Conservation (phyloP, 495 filamentous ascomycete genomes). For the Neurospora sp. region DNA sequence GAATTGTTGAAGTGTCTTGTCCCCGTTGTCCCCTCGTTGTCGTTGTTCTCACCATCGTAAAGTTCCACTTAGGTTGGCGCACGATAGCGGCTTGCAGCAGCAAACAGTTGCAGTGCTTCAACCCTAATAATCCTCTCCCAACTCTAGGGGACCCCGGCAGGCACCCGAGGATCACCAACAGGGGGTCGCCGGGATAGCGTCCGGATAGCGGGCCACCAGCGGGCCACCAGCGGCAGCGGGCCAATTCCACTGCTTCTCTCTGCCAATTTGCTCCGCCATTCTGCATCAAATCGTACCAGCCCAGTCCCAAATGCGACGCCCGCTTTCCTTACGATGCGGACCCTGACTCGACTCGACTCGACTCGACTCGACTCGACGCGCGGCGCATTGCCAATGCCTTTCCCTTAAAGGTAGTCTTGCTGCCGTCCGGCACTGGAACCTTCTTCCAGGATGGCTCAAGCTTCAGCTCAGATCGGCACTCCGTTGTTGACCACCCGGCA, state of each 20-base stretch:
- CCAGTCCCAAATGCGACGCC: neutral
- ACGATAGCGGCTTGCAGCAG: neutral
- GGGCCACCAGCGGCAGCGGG: neutral
- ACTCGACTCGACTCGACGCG: neutral
- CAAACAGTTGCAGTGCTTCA: neutral
- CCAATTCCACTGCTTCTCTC: neutral
- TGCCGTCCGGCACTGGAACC: neutral
- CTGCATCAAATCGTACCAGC: neutral
- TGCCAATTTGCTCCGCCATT: neutral
- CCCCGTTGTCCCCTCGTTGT: neutral
- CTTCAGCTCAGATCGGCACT: neutral
- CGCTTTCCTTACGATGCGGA: neutral
- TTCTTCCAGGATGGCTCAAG: neutral
- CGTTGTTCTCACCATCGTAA: neutral
- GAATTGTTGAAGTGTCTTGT: neutral
- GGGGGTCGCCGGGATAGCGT: neutral
- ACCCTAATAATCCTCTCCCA: neutral
- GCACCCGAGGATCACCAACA: neutral
- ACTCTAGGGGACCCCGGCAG: neutral
- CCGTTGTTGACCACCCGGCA: slow-evolving; percentile 52
- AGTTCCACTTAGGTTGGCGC: neutral
- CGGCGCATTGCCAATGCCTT: neutral
- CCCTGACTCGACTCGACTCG: neutral
- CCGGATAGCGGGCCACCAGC: neutral
- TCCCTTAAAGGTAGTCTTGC: neutral